Evolutionary conservation across 129 eudicot genomes (phyloP).

Genomic region (Flaveria robusta): DNA sequence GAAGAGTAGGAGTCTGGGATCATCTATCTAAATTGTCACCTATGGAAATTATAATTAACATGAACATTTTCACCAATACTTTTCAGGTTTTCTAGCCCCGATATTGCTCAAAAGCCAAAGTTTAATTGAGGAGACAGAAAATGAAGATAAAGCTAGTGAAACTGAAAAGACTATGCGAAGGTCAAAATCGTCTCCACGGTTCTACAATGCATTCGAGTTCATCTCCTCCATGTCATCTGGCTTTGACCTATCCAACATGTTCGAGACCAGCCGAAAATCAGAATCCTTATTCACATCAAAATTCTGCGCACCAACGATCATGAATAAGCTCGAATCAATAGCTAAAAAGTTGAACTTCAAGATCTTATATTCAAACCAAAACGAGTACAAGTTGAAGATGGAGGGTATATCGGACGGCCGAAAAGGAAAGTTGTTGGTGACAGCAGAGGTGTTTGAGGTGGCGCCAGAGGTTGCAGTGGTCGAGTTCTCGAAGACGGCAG

Average conservation of each 20-base stretch:
- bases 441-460: conserved; percentile 37
- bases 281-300: conserved; percentile 38
- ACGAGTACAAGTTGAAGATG: conserved; percentile 36
- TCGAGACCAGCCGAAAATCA: conserved; percentile 23
- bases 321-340: conserved; percentile 28
- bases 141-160: not conserved
- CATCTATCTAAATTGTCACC: no score
- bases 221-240: conserved; percentile 55
- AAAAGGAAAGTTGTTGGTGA: conserved; percentile 29
- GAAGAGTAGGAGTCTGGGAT: no score
- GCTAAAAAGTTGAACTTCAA: conserved; percentile 33
- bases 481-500: conserved; percentile 33
- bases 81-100: conserved; percentile 19
- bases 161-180: not conserved
- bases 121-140: not conserved
- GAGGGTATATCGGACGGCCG: conserved; percentile 33
- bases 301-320: conserved; percentile 18
- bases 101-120: conserved; percentile 1
- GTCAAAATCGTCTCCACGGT: conserved; percentile 43
- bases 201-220: conserved; percentile 66
- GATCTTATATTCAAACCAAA: conserved; percentile 29
- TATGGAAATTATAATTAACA: no score
- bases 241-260: conserved; percentile 64
- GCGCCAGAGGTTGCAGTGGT: conserved; percentile 62
- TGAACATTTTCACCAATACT: not conserved